phyloP scores from a whole-genome alignment of 306 rosid genomes.

The Castanea mollissima region DNA sequence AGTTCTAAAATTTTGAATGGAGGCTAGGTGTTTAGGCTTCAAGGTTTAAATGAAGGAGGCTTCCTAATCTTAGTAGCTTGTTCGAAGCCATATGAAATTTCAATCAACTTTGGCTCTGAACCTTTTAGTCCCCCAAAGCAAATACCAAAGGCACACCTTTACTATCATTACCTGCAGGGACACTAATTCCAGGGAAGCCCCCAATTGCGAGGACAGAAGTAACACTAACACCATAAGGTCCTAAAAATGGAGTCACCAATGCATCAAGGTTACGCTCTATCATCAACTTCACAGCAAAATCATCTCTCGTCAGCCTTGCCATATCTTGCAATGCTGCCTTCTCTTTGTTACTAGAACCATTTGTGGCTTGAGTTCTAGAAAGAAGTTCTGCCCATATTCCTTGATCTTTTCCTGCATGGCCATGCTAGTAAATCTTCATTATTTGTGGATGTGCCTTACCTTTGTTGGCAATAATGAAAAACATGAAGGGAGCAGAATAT shows the following conservation, averaged over 20 bases:
- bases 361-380: conserved; percentile 28
- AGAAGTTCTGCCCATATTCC: conserved; percentile 11
- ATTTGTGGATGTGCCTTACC: too few relatives aligned
- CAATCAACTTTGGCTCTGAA: conserved; percentile 42
- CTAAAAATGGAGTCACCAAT: conserved; percentile 36
- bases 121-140: too few relatives aligned
- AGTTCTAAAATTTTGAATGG: too few relatives aligned
- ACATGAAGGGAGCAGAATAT: too few relatives aligned
- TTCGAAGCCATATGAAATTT: conserved; percentile 64
- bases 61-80: conserved; percentile 63
- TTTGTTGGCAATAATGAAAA: not conserved
- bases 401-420: conserved; percentile 14
- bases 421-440: not conserved
- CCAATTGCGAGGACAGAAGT: conserved; percentile 51
- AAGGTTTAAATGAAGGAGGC: conserved; percentile 46
- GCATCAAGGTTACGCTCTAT: conserved; percentile 40
- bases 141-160: too few relatives aligned
- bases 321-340: conserved; percentile 15
- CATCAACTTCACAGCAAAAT: conserved; percentile 26
- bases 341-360: conserved; percentile 22
- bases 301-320: conserved; percentile 9
- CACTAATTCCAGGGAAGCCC: conserved; percentile 62
- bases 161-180: conserved; percentile 5
- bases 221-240: not conserved
- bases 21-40: too few relatives aligned